Percentiles rank a stretch among this genome's conserved stretches.
Conservation (phyloP, 164 flowering plant genomes). For the Stephania yunnanensis region DNA sequence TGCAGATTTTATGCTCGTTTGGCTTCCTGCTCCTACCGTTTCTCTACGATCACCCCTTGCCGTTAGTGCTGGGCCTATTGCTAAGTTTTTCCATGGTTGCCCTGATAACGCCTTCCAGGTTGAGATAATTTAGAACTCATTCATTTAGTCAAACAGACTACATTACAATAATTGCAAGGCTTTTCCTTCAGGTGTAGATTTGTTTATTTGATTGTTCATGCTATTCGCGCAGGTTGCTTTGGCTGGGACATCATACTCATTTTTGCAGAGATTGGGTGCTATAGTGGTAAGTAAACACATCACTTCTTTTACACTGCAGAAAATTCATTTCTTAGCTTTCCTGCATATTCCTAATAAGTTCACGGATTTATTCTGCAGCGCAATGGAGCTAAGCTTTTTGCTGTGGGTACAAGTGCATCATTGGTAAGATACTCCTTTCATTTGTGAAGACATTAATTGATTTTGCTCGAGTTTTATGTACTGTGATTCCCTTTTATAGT, state of each 20-base stretch:
- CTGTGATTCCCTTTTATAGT: no score
- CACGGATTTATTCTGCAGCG: conserved; percentile 47
- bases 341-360: neutral
- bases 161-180: neutral
- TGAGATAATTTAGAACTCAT: neutral
- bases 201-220: conserved; percentile 12
- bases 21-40: conserved; percentile 97
- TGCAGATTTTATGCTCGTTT: conserved; percentile 99
- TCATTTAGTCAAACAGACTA: neutral
- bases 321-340: neutral
- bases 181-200: neutral
- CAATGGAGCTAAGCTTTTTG: conserved; percentile 92
- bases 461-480: neutral
- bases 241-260: conserved; percentile 71
- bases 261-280: conserved; percentile 81
- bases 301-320: neutral
- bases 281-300: conserved; percentile 48
- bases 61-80: conserved; percentile 64
- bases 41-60: conserved; percentile 78
- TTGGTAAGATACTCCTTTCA: conserved; percentile 43
- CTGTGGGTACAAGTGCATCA: conserved; percentile 87
- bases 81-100: conserved; percentile 77
- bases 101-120: conserved; percentile 99
- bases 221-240: conserved; percentile 66
- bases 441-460: neutral